Conservation (phyloP, 2,329 filamentous ascomycete species). For the Rutstroemia sp. region DNA sequence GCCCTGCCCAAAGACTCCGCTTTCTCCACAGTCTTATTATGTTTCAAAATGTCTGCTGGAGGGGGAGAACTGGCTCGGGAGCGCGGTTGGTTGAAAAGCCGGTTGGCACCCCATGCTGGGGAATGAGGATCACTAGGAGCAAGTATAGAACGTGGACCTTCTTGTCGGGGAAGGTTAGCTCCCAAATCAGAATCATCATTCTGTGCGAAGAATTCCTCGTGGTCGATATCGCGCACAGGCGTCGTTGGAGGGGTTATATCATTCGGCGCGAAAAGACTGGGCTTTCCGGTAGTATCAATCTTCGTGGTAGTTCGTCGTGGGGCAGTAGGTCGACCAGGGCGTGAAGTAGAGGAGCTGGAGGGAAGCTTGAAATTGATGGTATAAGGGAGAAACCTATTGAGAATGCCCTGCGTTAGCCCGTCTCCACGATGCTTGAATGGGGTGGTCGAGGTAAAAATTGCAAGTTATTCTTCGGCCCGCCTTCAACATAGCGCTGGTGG, state of each 20-base stretch:
- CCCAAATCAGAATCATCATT: constrained; percentile 44
- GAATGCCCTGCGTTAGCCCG: background rate
- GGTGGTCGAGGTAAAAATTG: background rate
- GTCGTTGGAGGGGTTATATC: constrained; percentile 29
- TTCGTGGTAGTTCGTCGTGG: constrained; percentile 38
- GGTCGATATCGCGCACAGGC: constrained; percentile 31
- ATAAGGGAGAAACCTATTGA: constrained; percentile 75
- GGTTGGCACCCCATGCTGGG: constrained; percentile 60
- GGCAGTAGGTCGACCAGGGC: constrained; percentile 13
- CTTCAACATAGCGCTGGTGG: too few species aligned
- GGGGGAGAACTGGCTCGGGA: constrained; percentile 69
- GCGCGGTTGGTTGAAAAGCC: constrained; percentile 53
- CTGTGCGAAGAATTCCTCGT: constrained; percentile 46
- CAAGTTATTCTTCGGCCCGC: background rate
- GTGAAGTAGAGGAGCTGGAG: constrained; percentile 31
- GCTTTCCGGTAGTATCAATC: constrained; percentile 48
- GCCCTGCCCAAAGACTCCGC: constrained; percentile 50
- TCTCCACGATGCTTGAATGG: background rate
- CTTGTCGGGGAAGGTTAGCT: constrained; percentile 46
- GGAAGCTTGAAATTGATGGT: constrained; percentile 80
- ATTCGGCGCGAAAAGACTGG: constrained; percentile 27
- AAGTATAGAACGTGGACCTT: constrained; percentile 42
- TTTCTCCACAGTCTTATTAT: constrained; percentile 50
- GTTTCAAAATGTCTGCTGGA: constrained; percentile 68
- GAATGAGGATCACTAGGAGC: constrained; percentile 69